Evolutionary conservation across 148 eudicot species (phyloP), one percentile per base, ranked within the genome.

Genomic region (Persicaria tinctoria): DNA sequence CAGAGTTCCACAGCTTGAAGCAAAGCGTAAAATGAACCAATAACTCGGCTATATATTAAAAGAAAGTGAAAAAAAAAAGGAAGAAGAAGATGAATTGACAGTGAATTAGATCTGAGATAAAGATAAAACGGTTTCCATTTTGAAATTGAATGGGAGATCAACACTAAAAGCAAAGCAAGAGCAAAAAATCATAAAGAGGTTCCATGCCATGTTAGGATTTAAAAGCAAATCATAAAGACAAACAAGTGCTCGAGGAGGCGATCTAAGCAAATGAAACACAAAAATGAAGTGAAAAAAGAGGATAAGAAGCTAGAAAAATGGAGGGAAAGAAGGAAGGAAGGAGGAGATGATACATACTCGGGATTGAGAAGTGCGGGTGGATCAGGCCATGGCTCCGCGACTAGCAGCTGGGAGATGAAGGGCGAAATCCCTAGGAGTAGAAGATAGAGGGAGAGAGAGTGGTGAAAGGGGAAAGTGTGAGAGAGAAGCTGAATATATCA

Each of bases 401-500:
- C 20, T 11, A 41, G 50, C 72, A 68, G 48, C 23, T 5, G 6
- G 23, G 45, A 14, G 47, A 46, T 41, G 41, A 38, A 32, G 6
- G 32, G 32, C 5, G 44, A 9, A 75, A 44, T 6, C 50, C 66
- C 53, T 46, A 46, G n/a, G n/a, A 46, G 75, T 32, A 74, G 41
- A 14, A 5, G 54, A 51, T 23, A 70, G 68, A 27, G 48, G 48
- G 50, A 56, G 72, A 60, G 57, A 78, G 76, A 81, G 70, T 55
- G 77, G 51, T 63, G 66, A 82, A 73, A 80, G 79, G 54, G 70
- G 80, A 78, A 82, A 77, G 85, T 77, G 81, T 47, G 54, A 72
- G 76, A 62, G 70, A 70, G 82, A 81, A 62, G 72, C 59, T n/a
- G 69, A 56, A 47, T 51, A 71, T 80, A 66, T 82, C 78, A 80